phyloP scores from a whole-genome alignment of 1,284 basidiomycete genomes.

The Golubevia sp. region DNA sequence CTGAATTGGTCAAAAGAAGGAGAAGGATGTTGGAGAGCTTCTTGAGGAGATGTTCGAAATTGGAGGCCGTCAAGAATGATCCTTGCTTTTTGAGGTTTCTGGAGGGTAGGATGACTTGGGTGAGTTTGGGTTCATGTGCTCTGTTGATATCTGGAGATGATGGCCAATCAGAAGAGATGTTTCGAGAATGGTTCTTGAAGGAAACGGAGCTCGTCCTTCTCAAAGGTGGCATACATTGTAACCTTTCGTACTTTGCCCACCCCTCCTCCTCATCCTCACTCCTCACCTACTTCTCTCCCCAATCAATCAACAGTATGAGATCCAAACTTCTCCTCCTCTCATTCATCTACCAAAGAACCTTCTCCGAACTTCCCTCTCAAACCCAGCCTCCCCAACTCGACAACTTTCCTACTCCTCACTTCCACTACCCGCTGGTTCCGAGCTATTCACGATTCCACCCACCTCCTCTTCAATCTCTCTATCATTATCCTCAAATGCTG shows the following conservation, averaged over 20 bases:
- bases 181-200: not conserved
- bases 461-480: not conserved
- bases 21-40: not conserved
- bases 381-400: no score
- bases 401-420: no score
- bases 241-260: slow-evolving; percentile 26
- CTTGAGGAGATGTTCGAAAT: not conserved
- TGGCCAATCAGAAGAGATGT: no score
- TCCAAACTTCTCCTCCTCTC: slow-evolving; percentile 16
- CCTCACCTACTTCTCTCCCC: slow-evolving; percentile 9
- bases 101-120: no score
- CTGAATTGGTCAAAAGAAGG: not conserved
- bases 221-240: not conserved
- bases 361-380: no score
- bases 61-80: no score
- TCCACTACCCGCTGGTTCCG: no score
- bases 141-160: slow-evolving; percentile 1
- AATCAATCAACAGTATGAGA: slow-evolving; percentile 40
- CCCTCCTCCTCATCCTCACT: slow-evolving; percentile 7
- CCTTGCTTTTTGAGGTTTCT: no score
- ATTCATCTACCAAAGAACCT: no score
- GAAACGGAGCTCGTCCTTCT: not conserved
- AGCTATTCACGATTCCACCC: not conserved
- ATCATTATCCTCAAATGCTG: slow-evolving; percentile 64
- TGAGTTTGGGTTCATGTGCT: no score